A percentile compares a stretch with the other conserved stretches of the same genome.
These are phyloP conservation scores for Linderina pennispora DNA, from an alignment of 192 early-diverging fungal genomes.

Conservation along the genomic window DNA sequence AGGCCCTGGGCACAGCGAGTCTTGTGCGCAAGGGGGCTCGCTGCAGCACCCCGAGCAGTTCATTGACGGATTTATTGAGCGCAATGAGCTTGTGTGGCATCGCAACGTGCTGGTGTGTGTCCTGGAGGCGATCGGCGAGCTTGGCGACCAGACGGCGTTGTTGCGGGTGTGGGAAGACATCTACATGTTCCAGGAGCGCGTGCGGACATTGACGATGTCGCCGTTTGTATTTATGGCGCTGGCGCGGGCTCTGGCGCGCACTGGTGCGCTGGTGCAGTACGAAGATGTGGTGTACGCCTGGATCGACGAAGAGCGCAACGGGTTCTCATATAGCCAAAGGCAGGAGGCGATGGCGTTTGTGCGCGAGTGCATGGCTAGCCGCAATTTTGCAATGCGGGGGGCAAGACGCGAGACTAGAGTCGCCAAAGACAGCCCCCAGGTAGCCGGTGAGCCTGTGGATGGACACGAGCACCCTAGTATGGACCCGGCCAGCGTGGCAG, in stretches of 20 bases:
- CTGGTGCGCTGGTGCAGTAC: conserved; percentile 11
- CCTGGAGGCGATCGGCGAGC: conserved; percentile 22
- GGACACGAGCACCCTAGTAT: too few species aligned
- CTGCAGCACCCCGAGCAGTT: conserved; percentile 18
- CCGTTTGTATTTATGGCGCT: conserved; percentile 36
- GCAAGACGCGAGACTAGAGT: background rate
- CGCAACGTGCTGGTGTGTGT: conserved; percentile 15
- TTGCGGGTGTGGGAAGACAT: conserved; percentile 33
- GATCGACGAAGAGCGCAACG: conserved; percentile 16
- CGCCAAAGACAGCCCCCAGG: too few species aligned
- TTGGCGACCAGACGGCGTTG: conserved; percentile 13
- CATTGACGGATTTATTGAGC: conserved; percentile 15
- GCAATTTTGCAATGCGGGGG: background rate
- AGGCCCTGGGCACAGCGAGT: too few species aligned
- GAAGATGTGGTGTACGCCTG: conserved; percentile 10
- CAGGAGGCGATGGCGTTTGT: conserved; percentile 20
- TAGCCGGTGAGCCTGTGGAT: too few species aligned
- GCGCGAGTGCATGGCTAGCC: conserved; percentile 5
- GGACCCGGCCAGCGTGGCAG: too few species aligned
- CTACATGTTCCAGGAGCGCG: conserved; percentile 2
- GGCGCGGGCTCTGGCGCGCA: conserved; percentile 32
- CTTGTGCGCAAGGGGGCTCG: too few species aligned
- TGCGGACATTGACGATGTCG: conserved; percentile 21
- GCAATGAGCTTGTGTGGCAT: conserved; percentile 37
- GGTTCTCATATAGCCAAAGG: conserved; percentile 20